These are phyloP conservation scores for Fusarium nisikadoi DNA, from an alignment of 2,329 filamentous ascomycete genomes.

Conservation along the genomic window DNA sequence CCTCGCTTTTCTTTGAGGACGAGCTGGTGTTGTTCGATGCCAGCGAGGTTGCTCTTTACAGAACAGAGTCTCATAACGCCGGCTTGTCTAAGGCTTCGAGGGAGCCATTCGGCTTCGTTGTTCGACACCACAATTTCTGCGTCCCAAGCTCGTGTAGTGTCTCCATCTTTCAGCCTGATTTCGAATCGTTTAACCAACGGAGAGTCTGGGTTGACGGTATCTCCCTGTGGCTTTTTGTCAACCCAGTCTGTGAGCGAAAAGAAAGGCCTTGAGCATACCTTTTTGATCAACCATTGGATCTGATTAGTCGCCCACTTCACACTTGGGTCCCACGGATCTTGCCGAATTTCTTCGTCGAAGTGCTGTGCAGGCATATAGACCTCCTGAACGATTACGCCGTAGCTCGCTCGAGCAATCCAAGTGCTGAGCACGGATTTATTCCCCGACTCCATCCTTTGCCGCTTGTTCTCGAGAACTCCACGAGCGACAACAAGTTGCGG, in stretches of 20 bases:
- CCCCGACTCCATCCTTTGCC: constrained; percentile 20
- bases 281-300: constrained; percentile 40
- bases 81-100: constrained; percentile 51
- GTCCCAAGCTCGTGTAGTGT: constrained; percentile 51
- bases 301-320: constrained; percentile 38
- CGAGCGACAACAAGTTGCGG: constrained; percentile 29
- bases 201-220: constrained; percentile 51
- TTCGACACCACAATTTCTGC: constrained; percentile 54
- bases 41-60: constrained; percentile 54
- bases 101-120: constrained; percentile 50
- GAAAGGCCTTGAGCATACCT: constrained; percentile 1
- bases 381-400: constrained; percentile 35
- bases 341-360: constrained; percentile 32
- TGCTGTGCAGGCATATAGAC: constrained; percentile 30
- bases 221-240: constrained; percentile 47
- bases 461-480: constrained; percentile 31
- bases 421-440: constrained; percentile 21
- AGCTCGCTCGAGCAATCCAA: constrained; percentile 41
- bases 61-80: constrained; percentile 52
- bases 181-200: constrained; percentile 49
- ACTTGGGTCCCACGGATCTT: constrained; percentile 26
- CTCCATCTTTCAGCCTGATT: constrained; percentile 48
- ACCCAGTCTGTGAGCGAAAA: not conserved
- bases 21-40: constrained; percentile 52
- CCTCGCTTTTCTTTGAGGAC: constrained; percentile 51